Conservation (phyloP, 768 basidiomycete genomes). For the Rhizopogon rudus region DNA sequence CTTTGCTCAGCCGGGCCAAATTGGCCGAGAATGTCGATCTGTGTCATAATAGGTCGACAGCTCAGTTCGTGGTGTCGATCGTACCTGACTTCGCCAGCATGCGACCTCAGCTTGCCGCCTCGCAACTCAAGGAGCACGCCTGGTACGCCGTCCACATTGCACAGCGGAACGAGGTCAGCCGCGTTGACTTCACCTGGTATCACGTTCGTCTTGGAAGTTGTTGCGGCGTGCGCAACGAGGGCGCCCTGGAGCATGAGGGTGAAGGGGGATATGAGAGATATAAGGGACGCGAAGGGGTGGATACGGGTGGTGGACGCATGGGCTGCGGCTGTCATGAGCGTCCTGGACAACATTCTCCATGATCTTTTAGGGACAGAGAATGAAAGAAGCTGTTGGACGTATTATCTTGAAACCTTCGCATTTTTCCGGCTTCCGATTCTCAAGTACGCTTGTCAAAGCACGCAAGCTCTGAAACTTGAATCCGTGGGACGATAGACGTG, state of each 20-base stretch:
- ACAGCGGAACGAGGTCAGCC: constrained; percentile 72
- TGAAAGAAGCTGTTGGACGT: too few species aligned
- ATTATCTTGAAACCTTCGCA: too few species aligned
- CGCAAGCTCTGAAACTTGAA: too few species aligned
- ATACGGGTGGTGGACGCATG: constrained; percentile 3
- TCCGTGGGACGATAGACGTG: too few species aligned
- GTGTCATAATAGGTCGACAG: constrained; percentile 6
- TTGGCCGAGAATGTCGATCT: constrained; percentile 61
- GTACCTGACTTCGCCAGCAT: constrained; percentile 70
- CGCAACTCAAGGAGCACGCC: constrained; percentile 63
- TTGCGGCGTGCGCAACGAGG: not conserved
- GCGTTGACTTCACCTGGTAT: constrained; percentile 41
- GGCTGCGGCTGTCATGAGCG: constrained; percentile 12
- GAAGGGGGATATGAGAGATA: constrained; percentile 32
- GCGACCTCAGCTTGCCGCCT: constrained; percentile 41
- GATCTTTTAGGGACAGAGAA: too few species aligned
- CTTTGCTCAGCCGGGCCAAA: constrained; percentile 60
- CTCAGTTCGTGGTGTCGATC: constrained; percentile 2
- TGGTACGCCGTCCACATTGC: constrained; percentile 63
- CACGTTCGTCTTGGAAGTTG: constrained; percentile 53
- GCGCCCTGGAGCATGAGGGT: constrained; percentile 21
- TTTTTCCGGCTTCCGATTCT: too few species aligned
- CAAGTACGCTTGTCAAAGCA: too few species aligned
- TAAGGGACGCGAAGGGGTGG: constrained; percentile 4
- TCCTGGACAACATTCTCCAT: constrained; percentile 21